Evolutionary conservation across 768 basidiomycete species (phyloP).

Genomic region (Obba rivulosa): DNA sequence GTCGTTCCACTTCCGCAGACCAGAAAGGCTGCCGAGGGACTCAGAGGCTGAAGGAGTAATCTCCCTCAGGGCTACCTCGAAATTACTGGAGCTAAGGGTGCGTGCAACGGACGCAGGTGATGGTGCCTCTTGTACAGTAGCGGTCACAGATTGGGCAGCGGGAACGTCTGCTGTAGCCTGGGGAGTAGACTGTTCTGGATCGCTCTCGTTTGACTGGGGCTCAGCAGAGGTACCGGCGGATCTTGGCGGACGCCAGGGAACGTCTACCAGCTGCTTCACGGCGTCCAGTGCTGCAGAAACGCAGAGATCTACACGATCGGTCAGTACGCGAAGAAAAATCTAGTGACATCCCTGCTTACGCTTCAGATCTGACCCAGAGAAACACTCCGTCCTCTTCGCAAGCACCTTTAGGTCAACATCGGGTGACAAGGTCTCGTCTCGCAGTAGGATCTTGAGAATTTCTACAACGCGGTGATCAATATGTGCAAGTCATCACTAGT

Average conservation of each 20-base stretch:
- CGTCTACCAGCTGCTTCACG: conserved; percentile 75
- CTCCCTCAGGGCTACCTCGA: conserved; percentile 80
- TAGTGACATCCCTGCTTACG: conserved; percentile 44
- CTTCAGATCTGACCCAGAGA: conserved; percentile 93
- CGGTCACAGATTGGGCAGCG: background rate
- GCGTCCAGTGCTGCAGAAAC: conserved; percentile 90
- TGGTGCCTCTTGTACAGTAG: conserved; percentile 6
- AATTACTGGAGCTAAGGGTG: conserved; percentile 55
- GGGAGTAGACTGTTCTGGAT: background rate
- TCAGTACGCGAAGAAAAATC: background rate
- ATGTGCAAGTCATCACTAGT: background rate
- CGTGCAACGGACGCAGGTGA: conserved; percentile 20
- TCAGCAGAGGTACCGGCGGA: background rate
- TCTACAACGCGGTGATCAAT: conserved; percentile 36
- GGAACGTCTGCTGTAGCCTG: conserved; percentile 1
- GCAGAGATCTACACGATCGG: conserved; percentile 62
- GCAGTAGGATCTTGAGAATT: conserved; percentile 81
- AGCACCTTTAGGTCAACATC: conserved; percentile 59
- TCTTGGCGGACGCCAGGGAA: conserved; percentile 61
- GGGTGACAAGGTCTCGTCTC: conserved; percentile 65
- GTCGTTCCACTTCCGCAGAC: conserved; percentile 85
- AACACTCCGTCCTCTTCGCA: conserved; percentile 72
- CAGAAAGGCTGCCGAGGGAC: conserved; percentile 64
- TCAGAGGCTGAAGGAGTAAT: conserved; percentile 90
- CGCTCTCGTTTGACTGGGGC: background rate